Conservation (phyloP, 768 basidiomycete genomes). For the Leucocoprinus leucothites region DNA sequence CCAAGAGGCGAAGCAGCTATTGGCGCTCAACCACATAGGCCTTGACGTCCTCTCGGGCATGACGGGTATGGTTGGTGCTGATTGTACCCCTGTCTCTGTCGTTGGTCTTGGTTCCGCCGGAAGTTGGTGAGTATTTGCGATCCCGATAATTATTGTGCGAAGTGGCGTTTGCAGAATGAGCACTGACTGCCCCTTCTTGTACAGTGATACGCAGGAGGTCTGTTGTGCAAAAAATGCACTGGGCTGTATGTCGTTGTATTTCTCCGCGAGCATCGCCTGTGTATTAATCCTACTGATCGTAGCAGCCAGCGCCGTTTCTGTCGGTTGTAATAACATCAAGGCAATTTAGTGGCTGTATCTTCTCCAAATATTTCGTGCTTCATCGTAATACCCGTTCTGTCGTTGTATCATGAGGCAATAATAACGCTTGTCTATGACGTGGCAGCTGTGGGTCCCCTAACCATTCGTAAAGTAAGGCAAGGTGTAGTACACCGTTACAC, state of each 20-base stretch:
- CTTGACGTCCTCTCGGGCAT: not conserved
- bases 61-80: not conserved
- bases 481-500: too few species aligned
- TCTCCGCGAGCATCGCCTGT: not conserved
- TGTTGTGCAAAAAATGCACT: slow-evolving; percentile 1
- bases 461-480: too few species aligned
- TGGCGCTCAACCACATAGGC: not conserved
- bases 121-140: not conserved
- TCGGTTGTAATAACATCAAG: slow-evolving; percentile 4
- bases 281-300: not conserved
- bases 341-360: not conserved
- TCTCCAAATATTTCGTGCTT: not conserved
- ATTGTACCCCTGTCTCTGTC: slow-evolving; percentile 1
- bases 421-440: too few species aligned
- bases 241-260: not conserved
- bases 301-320: not conserved
- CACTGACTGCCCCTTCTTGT: not conserved
- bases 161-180: not conserved
- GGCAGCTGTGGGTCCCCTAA: too few species aligned
- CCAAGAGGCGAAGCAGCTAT: not conserved
- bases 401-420: too few species aligned
- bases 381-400: not conserved
- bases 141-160: not conserved
- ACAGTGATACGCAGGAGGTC: not conserved
- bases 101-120: slow-evolving; percentile 2